Conservation (phyloP, 1,284 basidiomycete genomes). For the Neolentinus lepideus region DNA sequence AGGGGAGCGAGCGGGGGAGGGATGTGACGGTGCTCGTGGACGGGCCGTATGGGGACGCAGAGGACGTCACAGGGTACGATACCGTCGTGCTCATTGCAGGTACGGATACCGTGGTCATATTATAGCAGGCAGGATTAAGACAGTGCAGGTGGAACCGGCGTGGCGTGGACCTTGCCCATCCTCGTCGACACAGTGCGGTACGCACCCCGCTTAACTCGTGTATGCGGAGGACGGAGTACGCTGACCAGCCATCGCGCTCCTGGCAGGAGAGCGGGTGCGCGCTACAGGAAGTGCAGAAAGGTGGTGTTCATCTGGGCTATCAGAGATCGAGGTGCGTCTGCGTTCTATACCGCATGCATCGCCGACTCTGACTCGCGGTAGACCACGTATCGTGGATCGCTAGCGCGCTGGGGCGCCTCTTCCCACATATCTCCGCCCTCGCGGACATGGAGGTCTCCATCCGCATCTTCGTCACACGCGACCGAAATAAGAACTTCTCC, state of each 20-base stretch:
- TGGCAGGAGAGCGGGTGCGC: not conserved
- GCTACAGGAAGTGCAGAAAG: not conserved
- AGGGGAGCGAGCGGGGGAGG: conserved; percentile 9
- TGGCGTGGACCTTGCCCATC: not conserved
- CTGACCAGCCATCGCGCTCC: not conserved
- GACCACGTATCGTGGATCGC: not conserved
- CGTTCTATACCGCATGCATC: not conserved
- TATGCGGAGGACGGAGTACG: not conserved
- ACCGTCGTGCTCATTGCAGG: conserved; percentile 18
- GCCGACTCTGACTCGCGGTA: not conserved
- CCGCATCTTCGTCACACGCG: not conserved
- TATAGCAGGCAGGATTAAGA: no score
- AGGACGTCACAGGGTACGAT: conserved; percentile 24
- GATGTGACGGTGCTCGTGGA: conserved; percentile 27
- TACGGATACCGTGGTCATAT: not conserved
- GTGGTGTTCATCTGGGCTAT: not conserved
- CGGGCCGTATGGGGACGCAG: conserved; percentile 35
- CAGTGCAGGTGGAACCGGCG: not conserved
- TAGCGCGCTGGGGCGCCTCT: not conserved
- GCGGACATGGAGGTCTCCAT: not conserved
- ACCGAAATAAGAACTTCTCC: not conserved
- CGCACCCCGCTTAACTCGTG: not conserved
- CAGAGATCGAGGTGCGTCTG: not conserved
- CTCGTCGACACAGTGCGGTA: not conserved
- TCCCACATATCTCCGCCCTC: not conserved